A percentile compares a stretch with the other conserved stretches of the same genome.
These are phyloP conservation scores for Pogostemon cablin DNA, from an alignment of 257 asterid genomes.

Conservation along the genomic window DNA sequence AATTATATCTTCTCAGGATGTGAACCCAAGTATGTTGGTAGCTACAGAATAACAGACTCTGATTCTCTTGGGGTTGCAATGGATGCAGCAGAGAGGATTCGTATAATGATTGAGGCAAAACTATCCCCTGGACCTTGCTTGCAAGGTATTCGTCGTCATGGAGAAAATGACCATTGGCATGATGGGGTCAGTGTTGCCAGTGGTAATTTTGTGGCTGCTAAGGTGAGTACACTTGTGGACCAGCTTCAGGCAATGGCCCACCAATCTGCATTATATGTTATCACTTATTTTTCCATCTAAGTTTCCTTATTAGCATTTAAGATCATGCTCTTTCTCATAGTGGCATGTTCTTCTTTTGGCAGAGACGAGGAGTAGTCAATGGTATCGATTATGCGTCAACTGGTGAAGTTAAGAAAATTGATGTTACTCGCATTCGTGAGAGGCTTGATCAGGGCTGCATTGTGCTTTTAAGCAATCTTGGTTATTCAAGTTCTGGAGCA, in stretches of 20 bases:
- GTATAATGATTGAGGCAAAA: conserved; percentile 71
- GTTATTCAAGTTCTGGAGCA: conserved; percentile 95
- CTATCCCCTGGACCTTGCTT: conserved; percentile 92
- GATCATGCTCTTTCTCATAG: background rate
- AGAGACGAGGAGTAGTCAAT: conserved; percentile 93
- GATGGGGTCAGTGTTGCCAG: conserved; percentile 80
- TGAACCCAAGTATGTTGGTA: conserved; percentile 79
- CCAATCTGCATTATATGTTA: background rate
- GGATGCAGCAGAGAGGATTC: conserved; percentile 80
- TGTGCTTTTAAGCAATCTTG: conserved; percentile 79
- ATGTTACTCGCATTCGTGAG: conserved; percentile 79
- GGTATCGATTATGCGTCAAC: conserved; percentile 86
- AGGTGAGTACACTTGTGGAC: conserved; percentile 49
- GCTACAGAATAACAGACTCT: conserved; percentile 81
- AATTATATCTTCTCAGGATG: conserved; percentile 49
- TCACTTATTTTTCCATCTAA: conserved; percentile 5
- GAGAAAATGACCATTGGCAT: conserved; percentile 71
- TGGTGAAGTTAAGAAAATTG: conserved; percentile 95
- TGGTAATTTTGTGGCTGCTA: conserved; percentile 84
- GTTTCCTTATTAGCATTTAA: background rate
- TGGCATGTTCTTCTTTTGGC: conserved; percentile 35
- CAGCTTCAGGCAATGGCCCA: background rate
- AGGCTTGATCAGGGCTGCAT: conserved; percentile 78
- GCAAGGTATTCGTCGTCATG: conserved; percentile 74
- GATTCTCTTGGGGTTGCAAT: conserved; percentile 77